Evolutionary conservation across 2,329 filamentous ascomycete species (phyloP).

Genomic region (Eurotiales sp.): DNA sequence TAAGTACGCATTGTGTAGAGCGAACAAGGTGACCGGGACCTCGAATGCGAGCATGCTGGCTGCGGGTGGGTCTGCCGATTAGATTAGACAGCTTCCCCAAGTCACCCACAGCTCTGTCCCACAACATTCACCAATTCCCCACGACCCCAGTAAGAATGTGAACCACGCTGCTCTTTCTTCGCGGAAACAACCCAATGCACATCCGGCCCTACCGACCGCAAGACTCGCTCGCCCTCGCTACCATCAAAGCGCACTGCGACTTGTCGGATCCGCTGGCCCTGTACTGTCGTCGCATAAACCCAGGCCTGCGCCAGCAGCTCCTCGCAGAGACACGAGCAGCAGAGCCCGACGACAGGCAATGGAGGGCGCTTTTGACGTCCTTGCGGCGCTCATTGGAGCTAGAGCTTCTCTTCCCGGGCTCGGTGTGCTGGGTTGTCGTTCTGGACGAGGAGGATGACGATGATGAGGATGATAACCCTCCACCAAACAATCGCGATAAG

Average conservation of each 20-base stretch:
- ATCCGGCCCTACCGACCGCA: conserved; percentile 6
- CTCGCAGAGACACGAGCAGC: neutral
- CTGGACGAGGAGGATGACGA: neutral
- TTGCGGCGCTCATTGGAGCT: conserved; percentile 2
- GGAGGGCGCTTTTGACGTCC: conserved; percentile 8
- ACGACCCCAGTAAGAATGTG: no score
- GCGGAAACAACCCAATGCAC: conserved; percentile 5
- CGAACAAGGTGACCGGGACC: no score
- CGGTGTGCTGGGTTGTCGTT: conserved; percentile 9
- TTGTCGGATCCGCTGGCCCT: conserved; percentile 12
- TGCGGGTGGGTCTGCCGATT: neutral
- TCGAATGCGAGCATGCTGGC: no score
- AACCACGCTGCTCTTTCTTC: conserved; percentile 16
- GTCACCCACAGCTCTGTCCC: neutral
- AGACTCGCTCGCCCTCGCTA: conserved; percentile 9
- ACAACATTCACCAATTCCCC: no score
- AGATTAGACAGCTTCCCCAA: neutral
- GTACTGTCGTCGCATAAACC: conserved; percentile 6
- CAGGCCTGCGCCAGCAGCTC: neutral
- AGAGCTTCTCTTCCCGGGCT: conserved; percentile 1
- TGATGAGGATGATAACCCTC: neutral
- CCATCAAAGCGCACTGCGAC: conserved; percentile 13
- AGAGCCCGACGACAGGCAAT: neutral
- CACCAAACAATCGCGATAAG: neutral
- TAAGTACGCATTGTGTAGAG: no score